phyloP scores from a whole-genome alignment of 2,329 filamentous ascomycete species.

The Fusarium bulbicola region DNA sequence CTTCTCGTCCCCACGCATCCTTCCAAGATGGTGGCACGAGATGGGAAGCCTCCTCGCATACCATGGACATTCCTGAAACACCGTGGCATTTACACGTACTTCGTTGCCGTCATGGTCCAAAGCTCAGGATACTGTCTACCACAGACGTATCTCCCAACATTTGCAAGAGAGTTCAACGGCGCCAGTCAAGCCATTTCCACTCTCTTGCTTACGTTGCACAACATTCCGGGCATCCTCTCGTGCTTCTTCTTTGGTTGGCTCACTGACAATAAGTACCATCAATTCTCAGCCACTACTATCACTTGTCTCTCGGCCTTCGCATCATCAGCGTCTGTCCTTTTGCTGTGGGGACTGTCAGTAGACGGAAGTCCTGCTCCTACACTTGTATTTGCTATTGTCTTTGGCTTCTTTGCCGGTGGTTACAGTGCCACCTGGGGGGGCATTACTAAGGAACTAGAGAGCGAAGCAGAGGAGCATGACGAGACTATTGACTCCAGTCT shows the following conservation, averaged over 20 bases:
- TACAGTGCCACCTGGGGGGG: neutral
- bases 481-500: neutral
- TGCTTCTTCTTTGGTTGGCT: neutral
- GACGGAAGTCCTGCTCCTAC: neutral
- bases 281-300: neutral
- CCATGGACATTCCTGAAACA: neutral
- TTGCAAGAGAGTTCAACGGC: neutral
- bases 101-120: neutral
- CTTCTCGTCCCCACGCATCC: neutral
- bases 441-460: neutral
- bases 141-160: neutral
- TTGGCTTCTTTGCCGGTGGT: neutral
- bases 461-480: neutral
- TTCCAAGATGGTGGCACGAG: neutral
- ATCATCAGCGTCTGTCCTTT: neutral
- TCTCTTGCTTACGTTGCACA: neutral
- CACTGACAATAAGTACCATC: neutral
- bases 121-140: neutral
- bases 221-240: neutral
- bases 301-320: neutral
- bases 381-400: neutral
- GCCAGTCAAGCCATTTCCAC: neutral
- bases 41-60: neutral
- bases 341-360: neutral
- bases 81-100: neutral